Evolutionary conservation across 148 eudicot genomes (phyloP), one percentile per base, ranked within the genome.

Genomic region (Mesembryanthemum crystallinum): DNA sequence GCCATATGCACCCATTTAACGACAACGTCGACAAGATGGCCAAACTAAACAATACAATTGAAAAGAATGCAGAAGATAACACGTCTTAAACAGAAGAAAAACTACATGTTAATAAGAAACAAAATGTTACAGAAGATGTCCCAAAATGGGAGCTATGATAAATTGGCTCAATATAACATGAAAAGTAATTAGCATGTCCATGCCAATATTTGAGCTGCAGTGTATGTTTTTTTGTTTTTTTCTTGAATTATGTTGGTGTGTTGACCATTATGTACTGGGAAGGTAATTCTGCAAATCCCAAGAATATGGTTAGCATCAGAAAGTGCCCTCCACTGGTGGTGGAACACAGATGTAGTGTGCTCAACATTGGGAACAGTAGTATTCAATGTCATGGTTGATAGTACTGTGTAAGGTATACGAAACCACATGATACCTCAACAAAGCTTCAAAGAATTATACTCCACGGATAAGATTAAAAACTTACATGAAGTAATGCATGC

Each of bases 401-500:
- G 18, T 24, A 73, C 5, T 25, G 57, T 33, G 12, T 9, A 10
- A 43, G 29, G 30, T 55, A 67, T 18, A 58, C 62, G 29, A 35
- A 57, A 60, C 33, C 58, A 64, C 13, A 60, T 54, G 32, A 13
- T 47, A 42, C 21, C 71, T 43, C 55, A 62, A 39, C 4, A 14
- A 35, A 64, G n/a, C 58, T 30, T 43, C 61, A 52, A n/a, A 37
- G 29, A 43, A 49, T 67, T 4, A 77, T 27, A 67, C n/a, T n/a
- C n/a, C n/a, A 75, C 39, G 25, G 32, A 62, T 30, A 43, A 64
- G 29, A 79, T 21, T 30, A 63, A 69, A 58, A 73, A 84, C 97
- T 73, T 90, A 95, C 98, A 88, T 95, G 98, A 66, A 95, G 97
- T 32, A 95, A 85, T n/a, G 93, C 86, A 70, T 87, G 91, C 71